Base-by-base conservation (phyloP, 1,284 basidiomycete species). In the Phellinidium pouzarii region DNA sequence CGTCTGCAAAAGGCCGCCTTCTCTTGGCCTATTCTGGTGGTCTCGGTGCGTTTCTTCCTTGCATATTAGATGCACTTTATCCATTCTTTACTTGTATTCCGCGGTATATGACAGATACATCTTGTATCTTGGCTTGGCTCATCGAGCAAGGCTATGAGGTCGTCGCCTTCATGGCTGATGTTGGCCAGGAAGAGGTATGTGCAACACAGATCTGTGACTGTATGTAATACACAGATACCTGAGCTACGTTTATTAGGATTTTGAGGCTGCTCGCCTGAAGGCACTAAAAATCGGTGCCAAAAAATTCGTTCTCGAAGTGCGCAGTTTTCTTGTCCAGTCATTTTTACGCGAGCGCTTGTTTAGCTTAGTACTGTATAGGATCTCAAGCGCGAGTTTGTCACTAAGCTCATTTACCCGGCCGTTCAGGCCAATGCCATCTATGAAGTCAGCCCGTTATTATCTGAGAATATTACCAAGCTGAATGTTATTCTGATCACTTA, bases 351-450 rank as follows among this genome's bases (percentile, higher is more conserved):
- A 12, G 7, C n/a, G 12, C 4, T 23, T 7, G 3, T 25, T 23
- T 27, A 12, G 48, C 8, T n/a, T 8, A 42, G 17, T 38, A 19
- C 25, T 14, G 29, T 41, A 44, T 38, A 25, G 89, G 95, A 99
- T 70, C 76, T 98, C 65, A 94, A 86, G 70, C 82, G 89, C 60
- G 95, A 99, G 71, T 99, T 99, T 64, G 81, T 99, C 54, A 92
- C 89, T 53, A 89, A 98, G 69, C 82, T 99, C 63, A 97, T 99
- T 68, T 98, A 95, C 73, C 92, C 95, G 44, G 94, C 95, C 50
- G 84, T 99, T 25, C 95, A 99, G 74, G 92, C 92, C 59, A 99
- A 99, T 72, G 92, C 91, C 71, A 98, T 99, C 73, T 99, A 99
- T 73, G 96, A 99, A 78, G 89, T 85, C 37, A 25, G 64, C 59